Percentiles rank a stretch among this genome's conserved stretches.
Conservation (phyloP, 2,329 filamentous ascomycete species). For the Ceratocystiopsis sp. region DNA sequence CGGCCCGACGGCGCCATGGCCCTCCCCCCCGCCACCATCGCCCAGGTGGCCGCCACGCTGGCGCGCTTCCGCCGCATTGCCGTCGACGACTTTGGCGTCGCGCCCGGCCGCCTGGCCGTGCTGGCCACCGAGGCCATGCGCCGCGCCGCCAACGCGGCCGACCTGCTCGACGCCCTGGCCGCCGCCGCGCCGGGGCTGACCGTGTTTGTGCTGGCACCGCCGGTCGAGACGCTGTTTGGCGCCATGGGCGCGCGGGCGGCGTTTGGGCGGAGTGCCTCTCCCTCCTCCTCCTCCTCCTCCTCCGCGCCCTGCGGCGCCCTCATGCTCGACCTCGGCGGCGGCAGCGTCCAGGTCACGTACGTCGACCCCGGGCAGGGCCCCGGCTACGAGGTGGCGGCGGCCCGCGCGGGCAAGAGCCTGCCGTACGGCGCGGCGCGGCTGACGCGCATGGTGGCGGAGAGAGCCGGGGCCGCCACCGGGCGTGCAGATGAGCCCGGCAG, state of each 20-base stretch:
- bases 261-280: conserved; percentile 41
- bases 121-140: conserved; percentile 84
- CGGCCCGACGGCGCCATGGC: conserved; percentile 11
- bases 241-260: conserved; percentile 69
- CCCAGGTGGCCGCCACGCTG: conserved; percentile 47
- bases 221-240: conserved; percentile 68
- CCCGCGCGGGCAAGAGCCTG: conserved; percentile 36
- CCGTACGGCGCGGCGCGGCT: conserved; percentile 45
- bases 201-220: conserved; percentile 57
- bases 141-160: conserved; percentile 54
- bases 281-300: no score
- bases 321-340: conserved; percentile 75
- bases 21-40: conserved; percentile 41
- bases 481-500: no score
- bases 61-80: conserved; percentile 58
- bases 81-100: conserved; percentile 46
- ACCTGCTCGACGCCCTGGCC: conserved; percentile 50
- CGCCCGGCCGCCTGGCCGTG: conserved; percentile 46
- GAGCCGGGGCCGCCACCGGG: no score
- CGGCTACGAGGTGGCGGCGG: conserved; percentile 35
- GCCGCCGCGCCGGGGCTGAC: conserved; percentile 43
- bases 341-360: conserved; percentile 49
- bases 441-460: conserved; percentile 25
- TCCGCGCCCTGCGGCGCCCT: conserved; percentile 37
- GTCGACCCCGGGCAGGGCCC: conserved; percentile 27